Evolutionary conservation across 148 eudicot genomes (phyloP), one percentile per base, ranked within the genome.

Genomic region (Bassia scoparia): DNA sequence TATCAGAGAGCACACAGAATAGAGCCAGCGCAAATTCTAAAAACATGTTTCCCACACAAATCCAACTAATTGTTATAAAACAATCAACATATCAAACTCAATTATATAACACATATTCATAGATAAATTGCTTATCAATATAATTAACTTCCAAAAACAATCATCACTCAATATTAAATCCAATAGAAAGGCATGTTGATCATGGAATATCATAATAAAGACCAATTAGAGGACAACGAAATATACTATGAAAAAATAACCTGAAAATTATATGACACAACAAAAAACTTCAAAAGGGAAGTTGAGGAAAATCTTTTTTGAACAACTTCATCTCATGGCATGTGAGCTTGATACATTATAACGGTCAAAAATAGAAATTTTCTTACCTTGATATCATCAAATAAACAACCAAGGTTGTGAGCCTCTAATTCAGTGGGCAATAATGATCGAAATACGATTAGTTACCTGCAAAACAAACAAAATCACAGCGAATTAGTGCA

Each of bases 381-480:
- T 21, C 12, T 67, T 68, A 78, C 77, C 81, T 78, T 73, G 50
- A 65, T 72, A 68, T 49, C 67, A 67, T 72, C 70, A 65, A 71
- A 41, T 24, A 65, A 54, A 65, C 62, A 69, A 34, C 0, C 34
- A 35, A 61, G 61, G n/a, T 35, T 56, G 7, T 56, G 21, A 34
- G n/a, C 37, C 18, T 56, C 30, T 24, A 64, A 38, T 77, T 77
- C 17, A 31, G 70, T 71, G 64, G 59, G 37, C 46, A 61, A 49
- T 66, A 33, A 66, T 23, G 62, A 77, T 77, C 63, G 52, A 49
- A 41, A 62, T n/a, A 52, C 52, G 29, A 64, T 48, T 56, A n/a
- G 48, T 24, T 52, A 67, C 73, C 81, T 78, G 69, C 46, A 71
- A 77, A 71, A 9, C 67, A 69, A 17, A 24, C 38, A 20, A 52